Base-by-base conservation (phyloP, 768 basidiomycete genomes). In the Hygrocybe punicea region DNA sequence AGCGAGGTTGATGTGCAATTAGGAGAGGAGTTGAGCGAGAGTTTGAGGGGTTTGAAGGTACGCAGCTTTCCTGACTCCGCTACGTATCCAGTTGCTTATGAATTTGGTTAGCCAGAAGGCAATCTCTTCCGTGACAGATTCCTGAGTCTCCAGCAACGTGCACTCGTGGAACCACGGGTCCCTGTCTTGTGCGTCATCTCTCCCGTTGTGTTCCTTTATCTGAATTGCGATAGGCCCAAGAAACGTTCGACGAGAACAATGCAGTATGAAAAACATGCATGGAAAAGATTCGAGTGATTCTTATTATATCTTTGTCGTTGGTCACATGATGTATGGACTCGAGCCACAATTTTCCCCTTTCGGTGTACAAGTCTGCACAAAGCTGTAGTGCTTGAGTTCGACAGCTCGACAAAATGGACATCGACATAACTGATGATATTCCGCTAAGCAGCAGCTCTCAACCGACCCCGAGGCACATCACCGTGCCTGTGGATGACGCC, bases 61-160 rank as follows among this genome's bases (percentile, higher is more conserved):
- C n/a, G n/a, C n/a, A 42, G 81, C 72, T 17, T 44, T 19, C 17
- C 3, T 40, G 34, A 19, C 33, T 56, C 39, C 35, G 33, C 9
- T 9, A 19, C 6, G n/a, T 34, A 35, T 25, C 49, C 51, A 51
- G 21, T 59, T 57, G 37, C 37, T 49, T 29, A 9, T 51, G 40
- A 37, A 16, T 53, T 55, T 36, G 21, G 51, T 33, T 58, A 96
- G 93, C 91, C 91, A 16, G 93, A 97, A 76, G 94, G 94, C 23
- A 97, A 96, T 67, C 74, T 94, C 34, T 96, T 96, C 81, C 81
- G 85, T 21, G 94, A 97, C 68, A 84, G 92, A 1, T 93, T 93
- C 75, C 71, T 87, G 29, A 93, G 89, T 67, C 74, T 97, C 66
- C 93, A 96, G 65, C 89, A 94, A 59, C 81, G 93, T 25, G 91